Evolutionary conservation across 192 early-diverging fungal genomes (phyloP).

Genomic region (Kappamyces sp.): DNA sequence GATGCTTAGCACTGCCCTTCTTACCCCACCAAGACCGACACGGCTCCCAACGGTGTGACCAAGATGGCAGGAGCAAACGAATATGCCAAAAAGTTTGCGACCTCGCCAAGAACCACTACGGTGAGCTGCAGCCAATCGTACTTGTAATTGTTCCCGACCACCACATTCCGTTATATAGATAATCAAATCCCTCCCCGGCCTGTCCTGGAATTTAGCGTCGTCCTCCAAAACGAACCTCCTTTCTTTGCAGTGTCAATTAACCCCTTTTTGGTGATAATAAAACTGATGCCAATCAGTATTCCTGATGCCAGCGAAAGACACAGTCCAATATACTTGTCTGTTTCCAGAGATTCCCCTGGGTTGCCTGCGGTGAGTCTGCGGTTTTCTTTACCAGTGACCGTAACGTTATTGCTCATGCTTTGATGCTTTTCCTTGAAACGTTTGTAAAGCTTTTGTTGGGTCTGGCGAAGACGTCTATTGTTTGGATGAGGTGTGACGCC

Average conservation of each 20-base stretch:
- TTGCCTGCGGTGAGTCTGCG: neutral
- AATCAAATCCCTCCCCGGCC: conserved; percentile 70
- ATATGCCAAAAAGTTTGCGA: conserved; percentile 93
- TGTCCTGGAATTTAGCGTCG: conserved; percentile 14
- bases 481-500: too few relatives aligned
- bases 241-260: conserved; percentile 57
- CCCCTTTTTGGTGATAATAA: conserved; percentile 91
- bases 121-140: conserved; percentile 29
- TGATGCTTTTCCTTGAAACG: too few relatives aligned
- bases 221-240: conserved; percentile 24
- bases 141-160: conserved; percentile 82
- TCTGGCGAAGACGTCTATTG: too few relatives aligned
- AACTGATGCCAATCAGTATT: conserved; percentile 84
- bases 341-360: neutral
- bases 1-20: conserved; percentile 7
- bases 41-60: conserved; percentile 88
- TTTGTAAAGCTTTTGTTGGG: too few relatives aligned
- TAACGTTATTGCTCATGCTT: too few relatives aligned
- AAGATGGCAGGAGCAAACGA: conserved; percentile 93
- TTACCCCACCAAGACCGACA: conserved; percentile 82
- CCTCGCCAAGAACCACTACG: conserved; percentile 84
- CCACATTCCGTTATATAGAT: conserved; percentile 84
- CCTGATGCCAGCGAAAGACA: conserved; percentile 82
- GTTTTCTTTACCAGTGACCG: too few relatives aligned
- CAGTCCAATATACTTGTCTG: conserved; percentile 64